phyloP scores from a whole-genome alignment of 768 basidiomycete genomes.

The Hypsizygus marmoreus region DNA sequence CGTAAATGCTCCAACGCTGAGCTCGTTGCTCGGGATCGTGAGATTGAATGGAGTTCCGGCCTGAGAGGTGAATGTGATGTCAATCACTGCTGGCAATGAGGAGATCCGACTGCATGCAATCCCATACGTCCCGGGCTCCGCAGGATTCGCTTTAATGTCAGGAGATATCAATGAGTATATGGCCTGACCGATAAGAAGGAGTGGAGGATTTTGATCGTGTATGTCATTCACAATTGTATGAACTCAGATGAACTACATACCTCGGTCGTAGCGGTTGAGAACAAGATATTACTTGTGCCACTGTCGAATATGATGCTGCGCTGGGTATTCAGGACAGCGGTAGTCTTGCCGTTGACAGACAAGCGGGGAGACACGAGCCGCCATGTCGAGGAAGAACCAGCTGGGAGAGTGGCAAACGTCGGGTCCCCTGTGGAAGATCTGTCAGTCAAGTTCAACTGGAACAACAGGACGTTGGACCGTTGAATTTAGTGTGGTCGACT shows the following conservation, averaged over 20 bases:
- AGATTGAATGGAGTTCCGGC: conserved; percentile 51
- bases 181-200: conserved; percentile 33
- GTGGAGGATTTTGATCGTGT: too few species aligned
- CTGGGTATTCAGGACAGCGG: conserved; percentile 35
- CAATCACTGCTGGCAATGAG: conserved; percentile 51
- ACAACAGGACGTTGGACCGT: conserved; percentile 28
- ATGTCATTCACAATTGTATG: conserved; percentile 4
- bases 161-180: conserved; percentile 62
- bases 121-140: conserved; percentile 58
- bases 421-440: conserved; percentile 35
- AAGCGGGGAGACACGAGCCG: conserved; percentile 45
- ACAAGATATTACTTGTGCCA: conserved; percentile 57
- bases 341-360: conserved; percentile 56
- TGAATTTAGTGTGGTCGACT: conserved; percentile 52
- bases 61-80: conserved; percentile 56
- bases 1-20: conserved; percentile 59
- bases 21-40: conserved; percentile 57
- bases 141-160: conserved; percentile 50
- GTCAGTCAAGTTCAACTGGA: conserved; percentile 2
- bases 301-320: conserved; percentile 58
- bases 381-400: conserved; percentile 42
- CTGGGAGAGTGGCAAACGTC: conserved; percentile 42
- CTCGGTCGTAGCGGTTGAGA: conserved; percentile 49
- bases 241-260: conserved; percentile 25
- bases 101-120: conserved; percentile 49